Evolutionary conservation across 495 filamentous ascomycete species (phyloP), one percentile per base, ranked within the genome.

Genomic region (Neurospora pannonica): DNA sequence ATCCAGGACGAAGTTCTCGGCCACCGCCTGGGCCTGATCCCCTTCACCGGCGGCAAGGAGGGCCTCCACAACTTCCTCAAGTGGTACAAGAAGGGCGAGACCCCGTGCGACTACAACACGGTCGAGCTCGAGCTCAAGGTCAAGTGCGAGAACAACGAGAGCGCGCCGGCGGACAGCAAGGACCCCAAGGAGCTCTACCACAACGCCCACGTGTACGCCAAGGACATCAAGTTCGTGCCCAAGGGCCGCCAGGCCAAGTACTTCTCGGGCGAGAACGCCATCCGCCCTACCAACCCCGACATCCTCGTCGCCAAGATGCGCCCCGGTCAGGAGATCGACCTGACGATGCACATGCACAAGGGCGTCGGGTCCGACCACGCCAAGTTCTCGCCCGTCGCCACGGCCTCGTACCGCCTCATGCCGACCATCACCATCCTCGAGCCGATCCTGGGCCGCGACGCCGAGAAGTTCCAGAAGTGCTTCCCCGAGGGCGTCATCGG

Each of bases 1-100:
- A 95, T 99, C 78, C 94, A 97, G 81, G 97, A 99, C 81, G 97
- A 99, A 83, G 94, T 99, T 1, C 91, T 99, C 46, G 89, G 94
- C 3, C 91, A 93, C 78, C 89, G 97, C 24, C 86, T 99, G 31
- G 97, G 97, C 60, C 88, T 98, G 46, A 91, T 99, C 71, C 97
- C 97, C 9, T 89, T 99, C 72, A 91, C 89, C 40, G 96, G 93
- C 75, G 88, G 89, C 71, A 88, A 89, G 74, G 87, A 90, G 37
- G 94, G 93, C 15, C 85, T 98, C 71, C 87, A 89, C 71, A 90
- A 91, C 82, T 90, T 81, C 74, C 73, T 98, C 85, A 89, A 90
- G 77, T 97, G 92, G 90, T 92, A 85, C 81, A 88, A 86, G 76
- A 86, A 85, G 46, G 71, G 76, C 43, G 81, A 78, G 77, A 81